Base-by-base conservation (phyloP, 2,329 filamentous ascomycete genomes). In the Parastagonospora avenae region DNA sequence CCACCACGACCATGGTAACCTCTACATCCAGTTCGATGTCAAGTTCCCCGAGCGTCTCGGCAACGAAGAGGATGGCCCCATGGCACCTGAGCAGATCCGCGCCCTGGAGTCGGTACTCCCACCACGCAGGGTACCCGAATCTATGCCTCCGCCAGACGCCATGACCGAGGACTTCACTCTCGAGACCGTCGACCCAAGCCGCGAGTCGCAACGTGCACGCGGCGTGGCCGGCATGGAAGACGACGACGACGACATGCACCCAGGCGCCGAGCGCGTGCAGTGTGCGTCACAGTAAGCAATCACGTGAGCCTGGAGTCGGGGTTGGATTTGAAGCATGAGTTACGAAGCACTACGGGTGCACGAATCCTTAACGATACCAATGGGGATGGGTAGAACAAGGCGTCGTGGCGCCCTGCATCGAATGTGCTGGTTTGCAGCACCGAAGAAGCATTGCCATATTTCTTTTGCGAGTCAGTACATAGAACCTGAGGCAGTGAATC, bases 1-100 rank as follows among this genome's bases (percentile, higher is more conserved):
- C 66, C 94, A 97, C 77, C 94, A 99, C 81, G 90, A 97, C 77
- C 87, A 85, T 71, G 94, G 94, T 69, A 97, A 99, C 79, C 82
- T 99, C 66, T 99, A 94, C 81, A 92, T 99, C 70, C 91, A 96
- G 73, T 99, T 99, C 80, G 88, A 90, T 69, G 92, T 99, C 78
- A 96, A 96, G 79, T 97, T 99, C 84, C 94, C 94, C 42, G 88
- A 79, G 40, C 67, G 67, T 16, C 69, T 81, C 24, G 63, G 60
- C 45, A 76, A 75, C 15, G 73, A 75, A 24, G 76, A 80, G 15
- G 79, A 74, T 46, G 72, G 65, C 43, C 68, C 77, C 4, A 74
- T 80, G 71, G 70, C 88, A 44, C 79, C 86, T 12, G 81, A 85
- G 50, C 88, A 90, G 56, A 89, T 96, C 64, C 85, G 90, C 50